Evolutionary conservation across 495 filamentous ascomycete species (phyloP).

Genomic region (Podospora appendiculata): DNA sequence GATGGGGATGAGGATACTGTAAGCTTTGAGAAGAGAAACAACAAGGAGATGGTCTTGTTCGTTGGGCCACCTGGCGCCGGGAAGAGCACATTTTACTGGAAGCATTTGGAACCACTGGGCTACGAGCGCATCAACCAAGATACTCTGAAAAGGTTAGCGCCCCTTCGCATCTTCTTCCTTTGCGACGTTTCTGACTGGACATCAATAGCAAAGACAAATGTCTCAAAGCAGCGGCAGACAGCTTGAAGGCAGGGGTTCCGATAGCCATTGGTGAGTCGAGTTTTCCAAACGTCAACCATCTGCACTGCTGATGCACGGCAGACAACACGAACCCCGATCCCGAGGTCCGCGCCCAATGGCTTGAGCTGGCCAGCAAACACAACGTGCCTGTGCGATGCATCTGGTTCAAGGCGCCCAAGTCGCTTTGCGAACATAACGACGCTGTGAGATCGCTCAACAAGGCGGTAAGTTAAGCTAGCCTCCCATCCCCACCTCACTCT

Average conservation of each 20-base stretch:
- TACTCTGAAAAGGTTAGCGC: constrained; percentile 61
- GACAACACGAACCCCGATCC: constrained; percentile 89
- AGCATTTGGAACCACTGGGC: constrained; percentile 64
- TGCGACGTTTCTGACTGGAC: background rate
- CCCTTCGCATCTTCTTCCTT: background rate
- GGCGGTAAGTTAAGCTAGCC: constrained; percentile 26
- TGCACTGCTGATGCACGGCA: constrained; percentile 20
- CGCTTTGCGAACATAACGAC: constrained; percentile 84
- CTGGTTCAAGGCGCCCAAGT: constrained; percentile 65
- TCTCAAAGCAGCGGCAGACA: constrained; percentile 62
- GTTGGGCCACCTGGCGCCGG: constrained; percentile 84
- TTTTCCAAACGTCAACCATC: background rate
- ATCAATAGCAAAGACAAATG: constrained; percentile 55
- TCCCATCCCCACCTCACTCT: background rate
- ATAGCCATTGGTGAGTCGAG: constrained; percentile 55
- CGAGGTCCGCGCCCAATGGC: constrained; percentile 68
- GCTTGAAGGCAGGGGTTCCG: constrained; percentile 54
- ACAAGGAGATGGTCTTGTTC: constrained; percentile 72
- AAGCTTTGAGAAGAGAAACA: constrained; percentile 53
- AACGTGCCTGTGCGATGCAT: constrained; percentile 76
- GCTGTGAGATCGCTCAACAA: constrained; percentile 69
- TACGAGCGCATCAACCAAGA: constrained; percentile 91
- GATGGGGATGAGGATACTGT: constrained; percentile 9
- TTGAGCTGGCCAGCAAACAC: constrained; percentile 60
- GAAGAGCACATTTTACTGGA: constrained; percentile 87